Conservation (phyloP, 1,139 yeast species). For the Groenewaldozyma auringiensis region DNA sequence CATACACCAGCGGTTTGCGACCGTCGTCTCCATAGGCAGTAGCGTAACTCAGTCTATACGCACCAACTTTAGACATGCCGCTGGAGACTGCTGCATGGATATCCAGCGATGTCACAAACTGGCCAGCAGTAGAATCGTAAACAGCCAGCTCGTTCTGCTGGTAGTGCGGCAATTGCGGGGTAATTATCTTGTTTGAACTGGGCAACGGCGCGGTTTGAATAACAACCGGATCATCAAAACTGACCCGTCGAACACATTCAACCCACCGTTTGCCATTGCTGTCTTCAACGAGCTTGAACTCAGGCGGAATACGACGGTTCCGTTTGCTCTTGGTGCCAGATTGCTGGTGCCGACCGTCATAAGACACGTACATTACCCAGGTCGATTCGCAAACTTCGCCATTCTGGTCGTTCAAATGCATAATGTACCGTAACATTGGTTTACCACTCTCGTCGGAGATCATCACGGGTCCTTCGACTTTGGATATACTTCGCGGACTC, state of each 20-base stretch:
- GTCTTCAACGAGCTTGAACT: background rate
- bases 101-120: constrained; percentile 38
- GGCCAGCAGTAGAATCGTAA: constrained; percentile 45
- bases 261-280: background rate
- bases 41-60: constrained; percentile 43
- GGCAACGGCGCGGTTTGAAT: constrained; percentile 2
- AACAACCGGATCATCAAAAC: background rate
- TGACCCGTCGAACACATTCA: background rate
- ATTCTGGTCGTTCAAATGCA: constrained; percentile 30
- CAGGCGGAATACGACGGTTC: background rate
- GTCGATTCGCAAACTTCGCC: constrained; percentile 31
- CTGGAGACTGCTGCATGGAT: constrained; percentile 31
- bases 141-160: constrained; percentile 34
- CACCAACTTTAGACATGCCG: constrained; percentile 33
- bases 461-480: constrained; percentile 35
- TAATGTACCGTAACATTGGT: constrained; percentile 35
- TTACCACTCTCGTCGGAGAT: constrained; percentile 22
- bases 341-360: background rate
- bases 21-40: constrained; percentile 8
- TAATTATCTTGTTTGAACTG: background rate
- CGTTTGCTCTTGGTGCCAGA: background rate
- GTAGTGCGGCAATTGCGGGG: background rate
- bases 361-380: constrained; percentile 52
- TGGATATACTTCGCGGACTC: constrained; percentile 39
- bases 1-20: constrained; percentile 51